These are phyloP conservation scores for Candolleomyces aberdarensis DNA, from an alignment of 768 basidiomycete species.

Conservation along the genomic window DNA sequence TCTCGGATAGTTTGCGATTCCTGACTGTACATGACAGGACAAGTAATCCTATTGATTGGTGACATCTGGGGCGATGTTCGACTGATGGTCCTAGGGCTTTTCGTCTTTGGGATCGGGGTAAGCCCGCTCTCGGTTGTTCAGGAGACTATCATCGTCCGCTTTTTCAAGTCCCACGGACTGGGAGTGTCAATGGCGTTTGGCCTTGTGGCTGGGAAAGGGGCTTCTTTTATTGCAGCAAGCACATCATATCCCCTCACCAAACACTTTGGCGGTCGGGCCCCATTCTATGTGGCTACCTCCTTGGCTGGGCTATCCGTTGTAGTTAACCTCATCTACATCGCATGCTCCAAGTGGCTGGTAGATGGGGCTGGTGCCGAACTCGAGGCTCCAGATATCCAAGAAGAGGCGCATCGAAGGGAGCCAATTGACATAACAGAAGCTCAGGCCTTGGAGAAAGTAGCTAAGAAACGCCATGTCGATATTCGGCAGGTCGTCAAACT, in stretches of 20 bases:
- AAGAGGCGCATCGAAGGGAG: constrained; percentile 47
- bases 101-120: constrained; percentile 76
- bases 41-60: constrained; percentile 64
- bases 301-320: constrained; percentile 65
- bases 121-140: constrained; percentile 81
- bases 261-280: constrained; percentile 62
- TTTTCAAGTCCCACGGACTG: constrained; percentile 73
- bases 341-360: constrained; percentile 61
- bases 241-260: constrained; percentile 77
- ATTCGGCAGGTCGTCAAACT: constrained; percentile 59
- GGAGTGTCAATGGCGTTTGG: constrained; percentile 81
- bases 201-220: constrained; percentile 75
- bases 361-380: constrained; percentile 57
- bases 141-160: constrained; percentile 81
- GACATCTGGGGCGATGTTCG: constrained; percentile 58
- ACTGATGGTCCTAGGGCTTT: constrained; percentile 72
- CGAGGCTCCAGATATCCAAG: constrained; percentile 59
- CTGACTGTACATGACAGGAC: constrained; percentile 38
- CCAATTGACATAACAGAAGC: constrained; percentile 49
- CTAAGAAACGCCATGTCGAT: constrained; percentile 61
- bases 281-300: constrained; percentile 66
- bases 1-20: neutral
- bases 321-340: constrained; percentile 67
- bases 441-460: constrained; percentile 60
- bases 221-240: constrained; percentile 72